phyloP scores from a whole-genome alignment of 768 basidiomycete species.

The Boletus insuetus region DNA sequence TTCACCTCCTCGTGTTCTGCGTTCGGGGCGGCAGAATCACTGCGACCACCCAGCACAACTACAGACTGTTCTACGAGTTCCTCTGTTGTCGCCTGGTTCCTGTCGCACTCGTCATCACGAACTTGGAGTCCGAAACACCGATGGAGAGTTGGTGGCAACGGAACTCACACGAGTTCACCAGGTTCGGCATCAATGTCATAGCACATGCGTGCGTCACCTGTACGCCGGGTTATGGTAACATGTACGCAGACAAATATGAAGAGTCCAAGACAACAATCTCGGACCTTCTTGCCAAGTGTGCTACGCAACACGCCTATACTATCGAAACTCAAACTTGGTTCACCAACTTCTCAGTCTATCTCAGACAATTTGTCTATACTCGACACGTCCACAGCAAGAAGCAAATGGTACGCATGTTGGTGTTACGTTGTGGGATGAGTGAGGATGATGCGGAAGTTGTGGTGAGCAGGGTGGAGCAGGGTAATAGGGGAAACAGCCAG shows the following conservation, averaged over 20 bases:
- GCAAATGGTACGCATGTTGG: constrained; percentile 26
- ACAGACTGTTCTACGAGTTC: constrained; percentile 36
- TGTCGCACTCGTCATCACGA: constrained; percentile 38
- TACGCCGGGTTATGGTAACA: constrained; percentile 30
- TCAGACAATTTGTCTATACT: constrained; percentile 22
- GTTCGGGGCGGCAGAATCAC: constrained; percentile 38
- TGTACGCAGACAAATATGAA: constrained; percentile 35
- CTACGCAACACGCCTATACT: constrained; percentile 15
- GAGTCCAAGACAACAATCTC: constrained; percentile 31
- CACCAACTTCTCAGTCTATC: constrained; percentile 23
- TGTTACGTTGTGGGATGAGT: constrained; percentile 25
- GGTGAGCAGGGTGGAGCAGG: constrained; percentile 17
- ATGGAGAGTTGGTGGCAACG: constrained; percentile 37
- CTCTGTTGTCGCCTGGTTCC: constrained; percentile 39
- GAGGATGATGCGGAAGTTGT: constrained; percentile 18
- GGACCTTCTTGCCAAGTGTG: constrained; percentile 23
- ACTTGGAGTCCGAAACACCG: constrained; percentile 34
- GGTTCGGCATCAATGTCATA: constrained; percentile 18
- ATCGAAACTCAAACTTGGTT: constrained; percentile 26
- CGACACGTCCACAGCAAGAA: constrained; percentile 20
- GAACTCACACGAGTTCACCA: constrained; percentile 25
- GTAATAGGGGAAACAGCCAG: background rate
- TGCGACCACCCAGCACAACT: constrained; percentile 35
- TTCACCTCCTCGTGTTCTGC: constrained; percentile 39
- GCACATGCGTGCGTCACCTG: constrained; percentile 33